A percentile compares a stretch with the other conserved stretches of the same genome.
phyloP scores from a whole-genome alignment of 306 rosid species.

The Fragaria vesca region DNA sequence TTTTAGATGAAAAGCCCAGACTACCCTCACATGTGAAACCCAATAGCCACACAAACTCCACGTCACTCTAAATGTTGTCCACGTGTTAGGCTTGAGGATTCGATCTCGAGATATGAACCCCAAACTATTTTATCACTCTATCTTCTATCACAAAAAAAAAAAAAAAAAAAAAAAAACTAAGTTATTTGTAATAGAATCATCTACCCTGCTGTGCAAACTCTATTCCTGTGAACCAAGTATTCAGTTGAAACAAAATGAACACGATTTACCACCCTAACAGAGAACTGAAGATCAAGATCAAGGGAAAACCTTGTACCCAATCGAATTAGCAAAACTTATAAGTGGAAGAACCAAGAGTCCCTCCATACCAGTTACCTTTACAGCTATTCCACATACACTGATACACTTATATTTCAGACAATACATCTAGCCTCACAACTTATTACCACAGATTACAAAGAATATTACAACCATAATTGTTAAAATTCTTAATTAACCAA shows the following conservation, averaged over 20 bases:
- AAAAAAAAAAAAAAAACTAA: too few species aligned
- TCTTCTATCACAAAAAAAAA: too few species aligned
- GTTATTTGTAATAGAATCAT: too few species aligned
- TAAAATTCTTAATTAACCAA: constrained; percentile 30
- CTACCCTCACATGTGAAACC: too few species aligned
- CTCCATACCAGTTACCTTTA: constrained; percentile 60
- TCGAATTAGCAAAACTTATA: constrained; percentile 58
- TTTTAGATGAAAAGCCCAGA: too few species aligned
- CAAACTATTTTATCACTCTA: too few species aligned
- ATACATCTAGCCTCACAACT: constrained; percentile 57
- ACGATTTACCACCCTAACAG: not conserved
- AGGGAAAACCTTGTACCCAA: constrained; percentile 14
- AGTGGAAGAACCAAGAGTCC: constrained; percentile 55
- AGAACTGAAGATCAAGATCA: not conserved
- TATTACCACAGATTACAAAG: constrained; percentile 95
- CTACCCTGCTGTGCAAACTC: too few species aligned
- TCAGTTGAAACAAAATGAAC: not conserved
- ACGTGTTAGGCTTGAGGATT: too few species aligned
- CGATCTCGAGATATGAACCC: too few species aligned
- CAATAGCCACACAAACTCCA: too few species aligned
- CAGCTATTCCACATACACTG: constrained; percentile 52
- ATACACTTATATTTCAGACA: constrained; percentile 40
- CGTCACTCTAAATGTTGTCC: too few species aligned
- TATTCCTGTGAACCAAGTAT: too few species aligned
- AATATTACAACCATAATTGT: constrained; percentile 67